Evolutionary conservation across 495 filamentous ascomycete species (phyloP), one percentile per base, ranked within the genome.

Genomic region (Aspergillus asperescens): DNA sequence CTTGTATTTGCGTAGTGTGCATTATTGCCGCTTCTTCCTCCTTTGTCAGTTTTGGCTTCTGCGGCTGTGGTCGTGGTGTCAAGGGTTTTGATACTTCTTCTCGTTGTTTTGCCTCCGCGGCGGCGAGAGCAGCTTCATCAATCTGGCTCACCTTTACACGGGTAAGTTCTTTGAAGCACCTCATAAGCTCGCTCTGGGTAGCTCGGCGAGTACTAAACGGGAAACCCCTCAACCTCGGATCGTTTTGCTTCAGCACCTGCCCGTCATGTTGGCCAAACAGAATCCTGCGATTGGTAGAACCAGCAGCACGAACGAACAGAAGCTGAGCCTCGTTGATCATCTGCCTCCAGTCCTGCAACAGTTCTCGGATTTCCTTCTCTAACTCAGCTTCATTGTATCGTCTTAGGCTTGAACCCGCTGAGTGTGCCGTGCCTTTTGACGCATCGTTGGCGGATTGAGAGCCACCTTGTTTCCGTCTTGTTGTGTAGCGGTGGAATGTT

Each of bases 401-500:
- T 72, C 93, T 83, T 34, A 98, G 66, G 25, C 83, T 86, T 3
- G 94, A 85, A 62, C 93, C 93, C 16, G 93, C 94, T 1, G 94
- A 97, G 66, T 98, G 89, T 6, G 93, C 93, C 23, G 85, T 82
- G 4, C 93, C 92, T 61, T 95, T 96, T 4, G 90, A 81, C 29
- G 85, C 81, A 64, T 98, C 93, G 63, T 87, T 97, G 22, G 93
- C 84, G 6, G 90, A 92, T 67, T 98, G 93, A 27, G 90, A 81
- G 12, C 93, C 93, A 72, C 93, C 93, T 68, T 98, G 93, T 61
- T 97, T 98, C 49, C 92, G 82, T 35, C 93, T 78, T 0, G 93
- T 98, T 0, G 93, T 98, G 61, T 98, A 98, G 22, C 94, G 81
- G 66, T 98, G 93, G 69, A 97, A 97, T 0, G 94, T 95, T 69